Evolutionary conservation across 2,329 filamentous ascomycete genomes (phyloP).

Genomic region (Aspergillus puulaauensis): DNA sequence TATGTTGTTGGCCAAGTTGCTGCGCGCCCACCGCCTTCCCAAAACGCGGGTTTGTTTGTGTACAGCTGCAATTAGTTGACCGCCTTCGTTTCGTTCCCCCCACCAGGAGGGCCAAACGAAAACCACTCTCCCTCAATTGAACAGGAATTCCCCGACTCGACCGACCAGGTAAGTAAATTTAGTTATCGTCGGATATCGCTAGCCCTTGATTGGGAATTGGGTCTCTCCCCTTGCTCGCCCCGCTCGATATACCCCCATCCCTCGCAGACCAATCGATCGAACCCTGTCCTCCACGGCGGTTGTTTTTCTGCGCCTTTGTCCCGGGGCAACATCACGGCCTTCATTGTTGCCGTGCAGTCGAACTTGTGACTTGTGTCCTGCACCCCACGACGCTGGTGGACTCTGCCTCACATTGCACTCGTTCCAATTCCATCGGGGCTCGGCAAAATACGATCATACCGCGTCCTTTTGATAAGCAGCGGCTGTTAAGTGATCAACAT

Average conservation of each 20-base stretch:
- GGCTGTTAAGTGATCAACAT: constrained; percentile 48
- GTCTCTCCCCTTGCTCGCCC: constrained; percentile 4
- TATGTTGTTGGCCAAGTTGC: neutral
- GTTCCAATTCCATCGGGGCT: neutral
- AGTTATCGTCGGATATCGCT: neutral
- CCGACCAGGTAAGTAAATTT: constrained; percentile 12
- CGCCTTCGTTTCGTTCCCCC: constrained; percentile 40
- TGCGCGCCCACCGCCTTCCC: constrained; percentile 16
- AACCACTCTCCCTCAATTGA: constrained; percentile 47
- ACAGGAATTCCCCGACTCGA: constrained; percentile 34
- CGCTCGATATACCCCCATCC: neutral
- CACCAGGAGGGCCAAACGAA: constrained; percentile 32
- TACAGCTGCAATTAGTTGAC: constrained; percentile 31
- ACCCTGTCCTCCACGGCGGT: constrained; percentile 1
- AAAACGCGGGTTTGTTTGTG: constrained; percentile 38
- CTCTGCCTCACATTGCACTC: constrained; percentile 6
- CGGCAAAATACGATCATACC: neutral
- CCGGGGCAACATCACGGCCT: constrained; percentile 20
- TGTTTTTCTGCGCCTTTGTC: constrained; percentile 17
- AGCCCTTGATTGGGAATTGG: constrained; percentile 7
- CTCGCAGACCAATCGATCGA: constrained; percentile 13
- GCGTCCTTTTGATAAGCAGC: neutral
- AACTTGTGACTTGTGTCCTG: constrained; percentile 9
- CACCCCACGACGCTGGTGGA: constrained; percentile 15
- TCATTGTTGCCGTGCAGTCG: constrained; percentile 12